Evolutionary conservation across 139 green algal species (phyloP).

Genomic region (Deuterostichococcus epilithicus): DNA sequence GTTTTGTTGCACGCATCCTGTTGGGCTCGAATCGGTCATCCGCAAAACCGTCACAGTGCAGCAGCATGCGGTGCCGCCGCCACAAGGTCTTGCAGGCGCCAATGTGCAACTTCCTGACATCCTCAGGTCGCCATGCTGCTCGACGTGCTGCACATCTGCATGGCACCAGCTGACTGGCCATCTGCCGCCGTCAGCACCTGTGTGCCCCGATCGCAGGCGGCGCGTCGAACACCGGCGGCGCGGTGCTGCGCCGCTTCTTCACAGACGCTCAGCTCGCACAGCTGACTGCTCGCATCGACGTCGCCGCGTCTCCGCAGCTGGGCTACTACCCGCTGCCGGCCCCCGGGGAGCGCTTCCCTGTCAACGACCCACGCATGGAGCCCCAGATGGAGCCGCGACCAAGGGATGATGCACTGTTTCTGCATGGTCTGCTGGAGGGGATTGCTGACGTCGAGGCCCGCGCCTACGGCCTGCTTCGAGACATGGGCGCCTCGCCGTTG

Average conservation of each 20-base stretch:
- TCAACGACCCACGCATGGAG: slow-evolving; percentile 68
- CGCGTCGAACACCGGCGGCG: slow-evolving; percentile 86
- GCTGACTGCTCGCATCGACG: slow-evolving; percentile 62
- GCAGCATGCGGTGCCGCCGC: too few species aligned
- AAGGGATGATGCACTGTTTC: slow-evolving; percentile 54
- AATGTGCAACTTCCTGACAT: too few species aligned
- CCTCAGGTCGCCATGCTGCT: too few species aligned
- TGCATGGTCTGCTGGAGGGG: slow-evolving; percentile 81
- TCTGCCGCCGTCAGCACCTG: too few species aligned
- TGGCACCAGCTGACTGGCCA: too few species aligned
- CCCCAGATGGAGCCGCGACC: slow-evolving; percentile 65
- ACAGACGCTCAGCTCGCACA: slow-evolving; percentile 60
- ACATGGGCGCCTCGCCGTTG: slow-evolving; percentile 62
- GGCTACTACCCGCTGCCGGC: slow-evolving; percentile 83
- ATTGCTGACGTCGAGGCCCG: slow-evolving; percentile 78
- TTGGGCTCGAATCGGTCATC: too few species aligned
- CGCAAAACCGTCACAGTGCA: too few species aligned
- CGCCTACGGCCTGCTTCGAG: slow-evolving; percentile 57
- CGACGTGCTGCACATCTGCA: too few species aligned
- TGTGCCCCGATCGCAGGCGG: slow-evolving; percentile 60
- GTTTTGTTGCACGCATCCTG: too few species aligned
- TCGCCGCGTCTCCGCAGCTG: slow-evolving; percentile 46
- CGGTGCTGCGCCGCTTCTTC: slow-evolving; percentile 79
- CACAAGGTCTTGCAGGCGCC: too few species aligned
- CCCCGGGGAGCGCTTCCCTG: slow-evolving; percentile 84